Evolutionary conservation across 345 rosid species (phyloP), one percentile per base, ranked within the genome.

Genomic region (Camelina hispida): DNA sequence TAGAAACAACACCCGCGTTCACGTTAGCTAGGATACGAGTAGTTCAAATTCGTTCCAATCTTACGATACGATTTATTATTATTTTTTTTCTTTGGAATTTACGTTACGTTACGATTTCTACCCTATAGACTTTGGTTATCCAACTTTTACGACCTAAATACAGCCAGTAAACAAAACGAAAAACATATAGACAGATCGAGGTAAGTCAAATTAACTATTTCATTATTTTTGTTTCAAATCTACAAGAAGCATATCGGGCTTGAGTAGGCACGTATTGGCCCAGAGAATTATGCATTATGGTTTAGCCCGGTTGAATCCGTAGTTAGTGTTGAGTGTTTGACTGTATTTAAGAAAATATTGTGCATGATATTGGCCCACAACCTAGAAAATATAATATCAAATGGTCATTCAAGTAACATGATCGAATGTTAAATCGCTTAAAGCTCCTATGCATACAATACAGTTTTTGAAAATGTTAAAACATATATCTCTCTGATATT

Each of bases 301-400:
- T 37, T 37, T n/a, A 54, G 50, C 72, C 38, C 62, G 40, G 40
- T 68, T 38, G 34, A 42, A 17, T 40, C 23, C 38, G 4, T 38
- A 38, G 13, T 10, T 10, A 38, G 43, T 10, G 13, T 38, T 38
- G 43, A 38, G 4, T 37, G 10, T 37, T 37, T 35, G 40, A 37
- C 40, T 37, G 40, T 38, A 4, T 25, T 10, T 9, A 37, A 9
- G 43, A 38, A 38, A 38, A 38, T 38, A 4, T 10, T 38, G 13
- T 10, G 4, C 7, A 47, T 48, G 11, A 17, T 16, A 48, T 9
- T 32, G 35, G 35, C 35, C 35, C 35, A 37, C 42, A 9, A 37
- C 42, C 42, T 34, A 34, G 37, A 34, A 34, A 34, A 34, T 7
- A 34, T 25, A 25, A 34, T 34, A 34, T 34, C 9, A 34, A 6